Evolutionary conservation across 345 rosid species (phyloP).

Genomic region (Brassica nigra): DNA sequence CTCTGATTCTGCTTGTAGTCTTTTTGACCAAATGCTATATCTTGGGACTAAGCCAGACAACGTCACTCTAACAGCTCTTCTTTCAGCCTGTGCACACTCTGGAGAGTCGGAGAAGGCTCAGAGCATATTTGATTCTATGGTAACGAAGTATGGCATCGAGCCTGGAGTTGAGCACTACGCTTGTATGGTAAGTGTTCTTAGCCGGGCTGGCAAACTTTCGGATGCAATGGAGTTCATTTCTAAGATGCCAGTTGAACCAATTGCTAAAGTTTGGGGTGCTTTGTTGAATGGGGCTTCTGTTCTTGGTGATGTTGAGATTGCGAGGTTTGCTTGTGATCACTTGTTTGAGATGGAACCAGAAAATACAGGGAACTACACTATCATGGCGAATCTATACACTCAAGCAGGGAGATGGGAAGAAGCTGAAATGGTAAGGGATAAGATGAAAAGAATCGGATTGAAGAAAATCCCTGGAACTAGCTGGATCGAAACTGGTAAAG

Average conservation of each 20-base stretch:
- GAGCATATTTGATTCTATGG: slow-evolving; percentile 60
- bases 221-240: slow-evolving; percentile 71
- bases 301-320: slow-evolving; percentile 65
- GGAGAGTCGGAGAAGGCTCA: slow-evolving; percentile 64
- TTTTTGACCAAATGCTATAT: slow-evolving; percentile 61
- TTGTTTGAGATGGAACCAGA: slow-evolving; percentile 77
- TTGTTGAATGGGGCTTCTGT: slow-evolving; percentile 80
- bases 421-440: slow-evolving; percentile 68
- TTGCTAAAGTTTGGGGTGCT: slow-evolving; percentile 84
- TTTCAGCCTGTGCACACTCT: slow-evolving; percentile 78
- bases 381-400: slow-evolving; percentile 79
- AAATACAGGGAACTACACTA: slow-evolving; percentile 68
- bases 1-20: slow-evolving; percentile 51
- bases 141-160: slow-evolving; percentile 43
- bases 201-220: slow-evolving; percentile 71
- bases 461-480: slow-evolving; percentile 78
- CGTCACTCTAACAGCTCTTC: slow-evolving; percentile 71
- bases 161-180: slow-evolving; percentile 84
- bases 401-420: slow-evolving; percentile 86
- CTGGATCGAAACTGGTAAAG: slow-evolving; percentile 62
- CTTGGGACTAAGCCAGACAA: slow-evolving; percentile 62
- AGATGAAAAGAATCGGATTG: slow-evolving; percentile 59
- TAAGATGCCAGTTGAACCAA: slow-evolving; percentile 70
- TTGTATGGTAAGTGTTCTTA: slow-evolving; percentile 73
- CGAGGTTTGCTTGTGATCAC: slow-evolving; percentile 56